Percentiles rank a stretch among this genome's conserved stretches.
These are phyloP conservation scores for Golubevia pallescens DNA, from an alignment of 1,284 basidiomycete species.

Conservation along the genomic window DNA sequence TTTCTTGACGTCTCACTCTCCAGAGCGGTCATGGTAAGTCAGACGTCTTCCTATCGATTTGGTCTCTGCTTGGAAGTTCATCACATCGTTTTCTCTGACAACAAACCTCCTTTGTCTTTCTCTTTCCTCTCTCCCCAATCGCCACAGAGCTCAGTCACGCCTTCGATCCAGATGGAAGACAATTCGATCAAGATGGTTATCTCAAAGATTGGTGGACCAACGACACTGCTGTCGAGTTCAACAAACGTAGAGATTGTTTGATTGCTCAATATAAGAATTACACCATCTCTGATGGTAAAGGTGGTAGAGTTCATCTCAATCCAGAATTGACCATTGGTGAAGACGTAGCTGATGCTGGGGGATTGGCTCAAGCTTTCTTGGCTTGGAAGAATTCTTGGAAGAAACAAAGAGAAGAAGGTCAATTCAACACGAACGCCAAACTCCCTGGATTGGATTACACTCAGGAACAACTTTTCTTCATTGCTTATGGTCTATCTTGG, in stretches of 20 bases:
- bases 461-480: slow-evolving; percentile 65
- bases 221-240: slow-evolving; percentile 80
- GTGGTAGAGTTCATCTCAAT: slow-evolving; percentile 81
- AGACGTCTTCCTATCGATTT: too few relatives aligned
- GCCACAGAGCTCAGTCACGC: slow-evolving; percentile 73
- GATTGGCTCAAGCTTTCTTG: slow-evolving; percentile 61
- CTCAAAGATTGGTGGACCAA: slow-evolving; percentile 79
- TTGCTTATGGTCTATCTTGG: slow-evolving; percentile 34
- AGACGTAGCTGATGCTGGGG: slow-evolving; percentile 72
- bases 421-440: slow-evolving; percentile 40
- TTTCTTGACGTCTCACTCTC: slow-evolving; percentile 4
- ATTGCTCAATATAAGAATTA: slow-evolving; percentile 85
- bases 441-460: slow-evolving; percentile 63
- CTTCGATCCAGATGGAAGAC: slow-evolving; percentile 86
- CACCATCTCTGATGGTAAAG: slow-evolving; percentile 81
- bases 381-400: slow-evolving; percentile 62
- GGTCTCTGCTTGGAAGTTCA: too few relatives aligned
- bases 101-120: slow-evolving; percentile 2
- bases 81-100: background rate
- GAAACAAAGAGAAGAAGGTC: slow-evolving; percentile 30
- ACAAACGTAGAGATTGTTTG: slow-evolving; percentile 83
- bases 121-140: background rate
- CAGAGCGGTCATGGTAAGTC: slow-evolving; percentile 32
- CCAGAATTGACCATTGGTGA: slow-evolving; percentile 73
- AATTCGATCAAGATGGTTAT: slow-evolving; percentile 69